A percentile compares a stretch with the other conserved stretches of the same genome.
These are phyloP conservation scores for maize (Zea mays) DNA, from an alignment of 176 grass and related monocot species.

Conservation along the genomic window DNA sequence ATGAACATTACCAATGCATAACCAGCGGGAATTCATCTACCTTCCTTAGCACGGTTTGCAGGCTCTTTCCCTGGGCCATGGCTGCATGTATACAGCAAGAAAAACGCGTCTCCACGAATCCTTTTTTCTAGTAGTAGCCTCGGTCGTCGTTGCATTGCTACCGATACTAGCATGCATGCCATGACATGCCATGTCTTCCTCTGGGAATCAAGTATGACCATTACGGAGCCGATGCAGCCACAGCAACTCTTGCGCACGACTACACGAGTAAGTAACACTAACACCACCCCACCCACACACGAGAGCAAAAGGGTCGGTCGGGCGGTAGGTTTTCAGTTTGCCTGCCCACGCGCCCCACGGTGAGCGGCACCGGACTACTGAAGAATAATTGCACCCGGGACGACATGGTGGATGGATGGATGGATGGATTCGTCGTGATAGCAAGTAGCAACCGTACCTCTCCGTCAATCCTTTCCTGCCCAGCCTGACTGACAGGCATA, in stretches of 20 bases:
- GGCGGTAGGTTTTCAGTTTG: slow-evolving; percentile 20
- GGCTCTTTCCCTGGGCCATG: too few relatives aligned
- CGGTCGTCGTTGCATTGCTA: background rate
- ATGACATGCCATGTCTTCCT: too few relatives aligned
- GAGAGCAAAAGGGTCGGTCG: background rate
- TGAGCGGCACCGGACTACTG: background rate
- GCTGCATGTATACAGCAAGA: too few relatives aligned
- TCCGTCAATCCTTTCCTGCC: slow-evolving; percentile 26
- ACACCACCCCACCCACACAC: background rate
- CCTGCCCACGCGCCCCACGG: background rate
- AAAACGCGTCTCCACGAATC: background rate
- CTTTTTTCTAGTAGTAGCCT: background rate
- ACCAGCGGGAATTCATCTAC: too few relatives aligned
- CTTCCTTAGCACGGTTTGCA: too few relatives aligned
- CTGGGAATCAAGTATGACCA: slow-evolving; percentile 5
- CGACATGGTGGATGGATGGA: slow-evolving; percentile 25
- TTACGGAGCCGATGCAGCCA: slow-evolving; percentile 27
- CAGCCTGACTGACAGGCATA: slow-evolving; percentile 22
- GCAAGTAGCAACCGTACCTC: slow-evolving; percentile 8
- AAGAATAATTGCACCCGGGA: slow-evolving; percentile 24
- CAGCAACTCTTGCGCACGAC: background rate
- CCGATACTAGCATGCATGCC: slow-evolving; percentile 25
- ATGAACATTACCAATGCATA: too few relatives aligned
- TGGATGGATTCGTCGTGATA: background rate
- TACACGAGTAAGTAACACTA: too few relatives aligned